Evolutionary conservation across 75 land plant species (phyloP).

Genomic region (Sequoia sempervirens): DNA sequence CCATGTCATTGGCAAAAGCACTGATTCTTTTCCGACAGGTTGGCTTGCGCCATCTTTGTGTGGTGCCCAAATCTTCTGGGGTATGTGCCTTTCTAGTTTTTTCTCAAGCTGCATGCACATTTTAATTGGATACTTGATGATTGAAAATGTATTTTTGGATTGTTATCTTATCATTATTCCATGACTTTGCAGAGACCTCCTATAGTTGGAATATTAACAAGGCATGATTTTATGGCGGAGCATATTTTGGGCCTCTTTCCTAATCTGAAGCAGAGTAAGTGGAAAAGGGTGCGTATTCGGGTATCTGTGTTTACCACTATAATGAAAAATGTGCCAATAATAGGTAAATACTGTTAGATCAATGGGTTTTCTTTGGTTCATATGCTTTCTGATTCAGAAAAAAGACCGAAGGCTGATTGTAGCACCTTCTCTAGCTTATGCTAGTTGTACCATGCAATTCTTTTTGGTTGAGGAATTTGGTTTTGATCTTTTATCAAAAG

Average conservation of each 20-base stretch:
- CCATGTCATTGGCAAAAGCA: slow-evolving; percentile 69
- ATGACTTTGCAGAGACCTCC: slow-evolving; percentile 70
- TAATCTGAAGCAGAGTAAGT: slow-evolving; percentile 26
- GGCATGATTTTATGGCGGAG: slow-evolving; percentile 81
- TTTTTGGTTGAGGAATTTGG: not conserved
- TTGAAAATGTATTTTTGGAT: not conserved
- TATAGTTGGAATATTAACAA: slow-evolving; percentile 72
- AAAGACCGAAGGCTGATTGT: not conserved
- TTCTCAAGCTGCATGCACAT: not conserved
- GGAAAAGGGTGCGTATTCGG: slow-evolving; percentile 9
- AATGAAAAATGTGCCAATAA: not conserved
- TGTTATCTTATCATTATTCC: not conserved
- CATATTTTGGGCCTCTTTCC: slow-evolving; percentile 64
- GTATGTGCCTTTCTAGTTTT: slow-evolving; percentile 16
- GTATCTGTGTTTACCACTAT: not conserved
- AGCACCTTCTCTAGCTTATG: not conserved
- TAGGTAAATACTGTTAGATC: not conserved
- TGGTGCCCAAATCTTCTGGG: slow-evolving; percentile 45
- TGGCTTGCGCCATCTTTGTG: slow-evolving; percentile 59
- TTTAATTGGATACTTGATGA: not conserved
- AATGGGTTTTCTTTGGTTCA: not conserved
- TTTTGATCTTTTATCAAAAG: not conserved
- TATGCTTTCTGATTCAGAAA: not conserved
- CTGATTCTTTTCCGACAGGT: slow-evolving; percentile 55
- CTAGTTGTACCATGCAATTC: not conserved